Conservation (phyloP, 164 flowering plant genomes). For the Vitis vinifera region ASM3070453v1 NC_081817.1:4840501-4841000, state of each 20-base stretch:
- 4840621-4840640: background rate
- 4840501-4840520: slow-evolving; percentile 3
- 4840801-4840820: background rate
- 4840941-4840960: too few species aligned
- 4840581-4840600: background rate
- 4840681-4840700: too few species aligned
- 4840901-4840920: too few species aligned
- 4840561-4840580: background rate
- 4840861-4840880: too few species aligned
- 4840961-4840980: too few species aligned
- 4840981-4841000: too few species aligned
- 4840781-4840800: background rate
- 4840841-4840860: too few species aligned
- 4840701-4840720: too few species aligned
- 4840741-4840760: background rate
- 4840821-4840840: too few species aligned
- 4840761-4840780: background rate
- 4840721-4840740: background rate
- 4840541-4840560: background rate
- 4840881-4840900: too few species aligned
- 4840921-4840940: too few species aligned
- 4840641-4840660: slow-evolving; percentile 9
- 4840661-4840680: background rate
- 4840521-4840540: background rate
- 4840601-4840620: background rate